Base-by-base conservation (phyloP, 768 basidiomycete genomes). In the Podaxis mareebaensis region DNA sequence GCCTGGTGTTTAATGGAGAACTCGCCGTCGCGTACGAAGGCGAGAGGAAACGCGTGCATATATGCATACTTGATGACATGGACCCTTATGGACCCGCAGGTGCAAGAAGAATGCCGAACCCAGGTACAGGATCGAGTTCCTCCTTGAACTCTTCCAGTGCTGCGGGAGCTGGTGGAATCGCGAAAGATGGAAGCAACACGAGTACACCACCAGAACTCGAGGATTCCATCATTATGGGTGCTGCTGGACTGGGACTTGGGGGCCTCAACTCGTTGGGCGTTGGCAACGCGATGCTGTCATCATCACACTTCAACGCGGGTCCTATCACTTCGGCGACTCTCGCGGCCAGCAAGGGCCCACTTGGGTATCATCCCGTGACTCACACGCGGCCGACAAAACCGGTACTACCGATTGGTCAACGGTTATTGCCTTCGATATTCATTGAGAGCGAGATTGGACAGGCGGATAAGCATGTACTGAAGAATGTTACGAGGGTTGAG, bases 361-460 rank as follows among this genome's bases (percentile, higher is more conserved):
- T 57, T 4, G 61, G 61, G 40, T 28, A 56, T 33, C 36, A 56
- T 30, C 55, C 44, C 5, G 36, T 22, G 8, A 51, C 61, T 3
- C 55, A 63, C 15, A 38, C 46, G 1, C 78, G 83, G 15, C 75
- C 82, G 0, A 76, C 81, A 8, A 93, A 93, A 69, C 88, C 88
- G 28, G 36, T 48, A 38, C 77, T 91, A 12, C 91, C 92, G 1
- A 82, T 91, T 5, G 95, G 96, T 0, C 89, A 91, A 68, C 83
- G 95, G 30, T 76, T 99, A 13, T 78, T 99, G 22, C 93, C 93
- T 0, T 85, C 87, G 12, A 93, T 97, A 48, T 85, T 88, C 68
- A 96, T 99, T 75, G 96, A 99, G 76, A 95, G 92, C 70, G 96
- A 98, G 79, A 96, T 99, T 56, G 96, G 96, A 3, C 93, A 98